Base-by-base conservation (phyloP, 441 rosid species). In the Raphanus hybrid region DNA sequence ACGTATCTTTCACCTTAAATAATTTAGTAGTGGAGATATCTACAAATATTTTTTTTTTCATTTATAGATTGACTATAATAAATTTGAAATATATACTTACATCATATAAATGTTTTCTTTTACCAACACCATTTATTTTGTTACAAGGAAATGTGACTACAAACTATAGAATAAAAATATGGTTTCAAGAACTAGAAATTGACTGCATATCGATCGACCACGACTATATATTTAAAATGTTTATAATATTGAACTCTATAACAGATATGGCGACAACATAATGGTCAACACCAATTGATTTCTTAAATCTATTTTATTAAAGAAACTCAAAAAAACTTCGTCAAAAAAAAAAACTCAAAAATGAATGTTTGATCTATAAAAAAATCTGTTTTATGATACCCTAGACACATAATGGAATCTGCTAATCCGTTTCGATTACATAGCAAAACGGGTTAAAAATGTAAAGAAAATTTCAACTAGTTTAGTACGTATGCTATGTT, bases 1-100 rank as follows among this genome's bases (percentile, higher is more conserved):
- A 23, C 26, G 26, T 23, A 23, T 23, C 75, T 57, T 62, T 77
- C 75, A 64, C 62, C 71, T 70, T 61, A 64, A 70, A 57, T 11
- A 70, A 70, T 64, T 29, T 16, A 11, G 55, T 62, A 70, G 52
- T 54, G 26, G 26, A 15, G 26, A 7, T 54, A 15, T 52, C 7
- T 16, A 54, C 59, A 54, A 16, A 14, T 16, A 48, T 16, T 1
- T 0, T 6, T 15, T 50, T 50, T 15, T 52, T 52, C 58, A 15
- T 52, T 15, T 14, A 55, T 8, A 5, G 9, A 10, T 55, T 16
- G 63, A 35, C 8, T 5, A 34, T 43, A 60, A 34, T 48, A 68
- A 32, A 45, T 16, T 34, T 18, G n/a, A 58, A 68, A 34, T 61
- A 45, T 45, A 41, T 41, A 48, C 54, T 45, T 6, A 43, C 67